phyloP scores from a whole-genome alignment of 1,284 basidiomycete genomes.

The Boletus albobrunnescens region DNA sequence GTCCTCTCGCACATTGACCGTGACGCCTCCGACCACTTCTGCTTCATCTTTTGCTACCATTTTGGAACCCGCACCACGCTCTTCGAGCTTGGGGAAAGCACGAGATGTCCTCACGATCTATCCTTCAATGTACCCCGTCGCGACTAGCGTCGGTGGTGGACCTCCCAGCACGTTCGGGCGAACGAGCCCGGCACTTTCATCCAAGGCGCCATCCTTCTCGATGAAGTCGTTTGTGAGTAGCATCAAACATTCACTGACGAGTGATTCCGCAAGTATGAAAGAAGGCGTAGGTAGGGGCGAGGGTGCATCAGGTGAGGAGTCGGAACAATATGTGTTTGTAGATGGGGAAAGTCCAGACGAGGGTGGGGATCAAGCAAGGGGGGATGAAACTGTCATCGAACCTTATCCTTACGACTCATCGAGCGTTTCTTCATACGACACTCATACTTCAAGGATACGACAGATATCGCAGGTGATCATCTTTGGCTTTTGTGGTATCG shows the following conservation, averaged over 20 bases:
- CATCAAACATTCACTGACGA: slow-evolving; percentile 20
- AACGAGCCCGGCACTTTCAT: slow-evolving; percentile 13
- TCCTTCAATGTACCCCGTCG: slow-evolving; percentile 12
- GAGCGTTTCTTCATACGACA: slow-evolving; percentile 19
- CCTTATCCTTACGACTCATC: slow-evolving; percentile 20
- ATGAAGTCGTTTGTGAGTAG: slow-evolving; percentile 23
- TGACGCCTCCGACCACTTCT: slow-evolving; percentile 27
- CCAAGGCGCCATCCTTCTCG: slow-evolving; percentile 20
- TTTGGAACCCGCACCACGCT: slow-evolving; percentile 31
- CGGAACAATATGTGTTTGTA: slow-evolving; percentile 29
- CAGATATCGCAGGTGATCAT: slow-evolving; percentile 17
- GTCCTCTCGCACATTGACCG: slow-evolving; percentile 13
- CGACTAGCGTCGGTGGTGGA: neutral
- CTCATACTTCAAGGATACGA: slow-evolving; percentile 6
- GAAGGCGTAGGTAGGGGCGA: slow-evolving; percentile 2
- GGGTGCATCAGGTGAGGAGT: slow-evolving; percentile 10
- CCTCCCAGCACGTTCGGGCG: neutral
- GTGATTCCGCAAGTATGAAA: slow-evolving; percentile 12
- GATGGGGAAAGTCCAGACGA: slow-evolving; percentile 15
- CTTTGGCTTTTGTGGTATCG: neutral
- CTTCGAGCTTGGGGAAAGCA: slow-evolving; percentile 18
- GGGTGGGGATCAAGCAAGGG: slow-evolving; percentile 9
- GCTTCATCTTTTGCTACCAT: slow-evolving; percentile 37
- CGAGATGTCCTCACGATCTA: slow-evolving; percentile 9
- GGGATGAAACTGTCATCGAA: slow-evolving; percentile 20